Percentiles rank a stretch among this genome's conserved stretches.
phyloP scores from a whole-genome alignment of 306 rosid species.

The Oemleria cerasiformis region DNA sequence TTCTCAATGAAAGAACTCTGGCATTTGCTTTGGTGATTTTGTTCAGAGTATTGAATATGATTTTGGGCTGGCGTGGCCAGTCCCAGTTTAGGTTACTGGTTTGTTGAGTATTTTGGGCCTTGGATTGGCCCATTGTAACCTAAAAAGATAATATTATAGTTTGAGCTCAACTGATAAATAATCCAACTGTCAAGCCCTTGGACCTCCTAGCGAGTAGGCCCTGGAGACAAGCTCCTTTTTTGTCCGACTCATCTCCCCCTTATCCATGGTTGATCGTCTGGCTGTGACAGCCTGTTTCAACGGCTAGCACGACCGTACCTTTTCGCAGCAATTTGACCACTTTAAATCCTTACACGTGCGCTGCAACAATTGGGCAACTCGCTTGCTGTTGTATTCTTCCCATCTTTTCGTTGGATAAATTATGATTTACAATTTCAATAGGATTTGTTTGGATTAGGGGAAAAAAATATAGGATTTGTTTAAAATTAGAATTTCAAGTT shows the following conservation, averaged over 20 bases:
- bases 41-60: no score
- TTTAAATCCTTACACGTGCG: neutral
- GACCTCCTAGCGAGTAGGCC: neutral
- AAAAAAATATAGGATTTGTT: no score
- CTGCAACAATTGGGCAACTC: neutral
- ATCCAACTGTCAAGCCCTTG: neutral
- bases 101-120: neutral
- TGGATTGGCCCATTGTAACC: neutral
- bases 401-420: no score
- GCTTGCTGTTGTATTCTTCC: no score
- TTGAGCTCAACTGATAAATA: neutral
- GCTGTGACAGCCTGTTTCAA: neutral
- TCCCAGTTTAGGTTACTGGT: no score
- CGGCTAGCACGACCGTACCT: neutral
- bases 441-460: no score
- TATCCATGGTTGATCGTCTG: neutral
- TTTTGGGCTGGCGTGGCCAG: neutral
- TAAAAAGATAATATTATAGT: no score
- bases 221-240: no score
- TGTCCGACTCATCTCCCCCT: conserved; percentile 3
- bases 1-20: neutral
- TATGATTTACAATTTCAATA: no score
- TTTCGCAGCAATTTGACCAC: neutral
- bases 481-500: no score
- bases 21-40: no score